Evolutionary conservation across 331 rosid species (phyloP).

Genomic region (Stylosanthes scabra): DNA sequence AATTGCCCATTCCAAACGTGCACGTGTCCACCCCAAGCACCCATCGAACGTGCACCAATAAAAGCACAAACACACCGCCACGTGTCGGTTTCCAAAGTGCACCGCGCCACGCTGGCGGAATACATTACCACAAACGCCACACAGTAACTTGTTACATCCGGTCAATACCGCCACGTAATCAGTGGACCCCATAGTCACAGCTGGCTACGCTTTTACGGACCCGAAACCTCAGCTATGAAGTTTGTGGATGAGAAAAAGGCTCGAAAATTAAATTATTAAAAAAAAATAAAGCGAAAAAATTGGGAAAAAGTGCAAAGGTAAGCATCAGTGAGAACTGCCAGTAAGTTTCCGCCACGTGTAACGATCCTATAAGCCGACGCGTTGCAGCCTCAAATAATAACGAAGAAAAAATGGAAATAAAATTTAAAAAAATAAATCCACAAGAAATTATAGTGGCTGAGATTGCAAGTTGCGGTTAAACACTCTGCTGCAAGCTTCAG

Average conservation of each 20-base stretch:
- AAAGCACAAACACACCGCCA: slow-evolving; percentile 5
- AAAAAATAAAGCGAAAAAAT: neutral
- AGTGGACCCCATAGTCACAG: slow-evolving; percentile 48
- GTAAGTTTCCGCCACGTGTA: slow-evolving; percentile 59
- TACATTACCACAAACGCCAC: neutral
- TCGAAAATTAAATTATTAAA: neutral
- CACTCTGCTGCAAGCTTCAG: slow-evolving; percentile 30
- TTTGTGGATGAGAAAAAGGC: slow-evolving; percentile 74
- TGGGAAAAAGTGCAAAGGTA: slow-evolving; percentile 62
- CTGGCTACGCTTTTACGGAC: slow-evolving; percentile 70
- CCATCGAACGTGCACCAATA: neutral
- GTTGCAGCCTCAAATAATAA: slow-evolving; percentile 58
- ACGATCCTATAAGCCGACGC: neutral
- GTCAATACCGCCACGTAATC: slow-evolving; percentile 41
- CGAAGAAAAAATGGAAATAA: neutral
- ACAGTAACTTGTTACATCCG: slow-evolving; percentile 40
- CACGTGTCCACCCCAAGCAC: slow-evolving; percentile 22
- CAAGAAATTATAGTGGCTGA: slow-evolving; percentile 86
- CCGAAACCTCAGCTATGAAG: slow-evolving; percentile 40
- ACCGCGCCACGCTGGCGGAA: slow-evolving; percentile 26
- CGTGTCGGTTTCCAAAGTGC: slow-evolving; percentile 28
- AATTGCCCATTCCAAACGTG: neutral
- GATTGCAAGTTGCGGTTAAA: slow-evolving; percentile 55
- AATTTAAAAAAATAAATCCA: slow-evolving; percentile 40
- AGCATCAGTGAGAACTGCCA: slow-evolving; percentile 42